These are phyloP conservation scores for Platanus orientalis DNA, from an alignment of 164 flowering plant genomes.

Conservation along the genomic window DNA sequence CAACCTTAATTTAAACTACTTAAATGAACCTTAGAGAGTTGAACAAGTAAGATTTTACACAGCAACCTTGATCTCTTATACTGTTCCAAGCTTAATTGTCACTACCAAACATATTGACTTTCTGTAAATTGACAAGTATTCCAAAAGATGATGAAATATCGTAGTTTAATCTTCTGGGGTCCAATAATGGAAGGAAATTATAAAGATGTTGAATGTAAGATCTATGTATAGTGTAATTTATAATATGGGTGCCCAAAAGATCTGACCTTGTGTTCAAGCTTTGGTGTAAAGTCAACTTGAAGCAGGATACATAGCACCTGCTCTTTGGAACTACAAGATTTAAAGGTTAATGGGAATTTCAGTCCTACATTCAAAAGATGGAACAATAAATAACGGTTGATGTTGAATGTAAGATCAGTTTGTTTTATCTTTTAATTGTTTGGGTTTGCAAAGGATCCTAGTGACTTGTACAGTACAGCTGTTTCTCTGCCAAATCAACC, in stretches of 20 bases:
- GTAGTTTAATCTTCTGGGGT: no score
- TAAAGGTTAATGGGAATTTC: no score
- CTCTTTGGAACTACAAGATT: neutral
- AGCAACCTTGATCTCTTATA: neutral
- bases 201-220: neutral
- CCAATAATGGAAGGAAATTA: no score
- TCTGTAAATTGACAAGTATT: no score
- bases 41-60: neutral
- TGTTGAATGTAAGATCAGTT: neutral
- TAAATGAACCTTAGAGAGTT: neutral
- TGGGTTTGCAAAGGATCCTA: neutral
- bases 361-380: neutral
- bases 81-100: neutral
- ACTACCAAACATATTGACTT: no score
- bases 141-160: no score
- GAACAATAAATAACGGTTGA: no score
- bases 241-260: neutral
- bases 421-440: neutral
- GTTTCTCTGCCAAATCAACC: no score
- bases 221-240: neutral
- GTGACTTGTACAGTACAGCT: no score
- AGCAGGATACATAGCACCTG: neutral
- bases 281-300: neutral
- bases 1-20: neutral
- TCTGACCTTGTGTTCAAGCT: neutral